Percentiles rank a stretch among this genome's conserved stretches.
These are phyloP conservation scores for Amanita exitialis DNA, from an alignment of 768 basidiomycete genomes.

Conservation along the genomic window DNA sequence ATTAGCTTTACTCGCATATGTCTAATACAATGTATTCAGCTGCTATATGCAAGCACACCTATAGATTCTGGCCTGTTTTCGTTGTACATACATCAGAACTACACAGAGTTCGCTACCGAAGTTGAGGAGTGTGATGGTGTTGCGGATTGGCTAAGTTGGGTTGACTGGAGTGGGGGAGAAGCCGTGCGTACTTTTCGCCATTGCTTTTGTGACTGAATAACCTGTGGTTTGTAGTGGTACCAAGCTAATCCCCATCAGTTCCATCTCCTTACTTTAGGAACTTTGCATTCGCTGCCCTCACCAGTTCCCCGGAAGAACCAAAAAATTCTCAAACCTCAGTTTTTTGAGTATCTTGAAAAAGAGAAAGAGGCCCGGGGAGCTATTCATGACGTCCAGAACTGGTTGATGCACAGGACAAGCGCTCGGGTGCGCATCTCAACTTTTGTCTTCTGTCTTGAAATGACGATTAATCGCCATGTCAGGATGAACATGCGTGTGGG, in stretches of 20 bases:
- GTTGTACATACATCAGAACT: constrained; percentile 92
- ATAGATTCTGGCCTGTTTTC: constrained; percentile 87
- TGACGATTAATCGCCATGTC: neutral
- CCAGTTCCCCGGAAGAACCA: constrained; percentile 76
- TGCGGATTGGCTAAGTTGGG: constrained; percentile 68
- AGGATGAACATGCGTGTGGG: constrained; percentile 21
- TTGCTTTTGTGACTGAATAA: neutral
- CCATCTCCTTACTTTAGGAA: constrained; percentile 71
- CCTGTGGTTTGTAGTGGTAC: constrained; percentile 37
- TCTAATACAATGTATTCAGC: constrained; percentile 26
- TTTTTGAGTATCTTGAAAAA: constrained; percentile 55
- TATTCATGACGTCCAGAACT: constrained; percentile 43
- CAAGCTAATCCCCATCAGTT: constrained; percentile 79
- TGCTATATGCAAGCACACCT: constrained; percentile 73
- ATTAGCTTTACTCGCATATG: neutral
- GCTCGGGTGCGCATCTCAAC: constrained; percentile 9
- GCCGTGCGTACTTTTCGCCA: constrained; percentile 29
- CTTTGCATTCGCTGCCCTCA: constrained; percentile 77
- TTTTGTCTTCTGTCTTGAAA: neutral
- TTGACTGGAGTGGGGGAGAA: constrained; percentile 60
- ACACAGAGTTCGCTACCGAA: constrained; percentile 72
- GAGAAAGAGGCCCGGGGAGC: constrained; percentile 54
- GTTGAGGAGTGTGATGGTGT: constrained; percentile 65
- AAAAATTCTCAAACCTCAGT: constrained; percentile 79
- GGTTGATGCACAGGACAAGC: constrained; percentile 35